Conservation (phyloP, 129 eudicot genomes). For the Lactuca saligna region DNA sequence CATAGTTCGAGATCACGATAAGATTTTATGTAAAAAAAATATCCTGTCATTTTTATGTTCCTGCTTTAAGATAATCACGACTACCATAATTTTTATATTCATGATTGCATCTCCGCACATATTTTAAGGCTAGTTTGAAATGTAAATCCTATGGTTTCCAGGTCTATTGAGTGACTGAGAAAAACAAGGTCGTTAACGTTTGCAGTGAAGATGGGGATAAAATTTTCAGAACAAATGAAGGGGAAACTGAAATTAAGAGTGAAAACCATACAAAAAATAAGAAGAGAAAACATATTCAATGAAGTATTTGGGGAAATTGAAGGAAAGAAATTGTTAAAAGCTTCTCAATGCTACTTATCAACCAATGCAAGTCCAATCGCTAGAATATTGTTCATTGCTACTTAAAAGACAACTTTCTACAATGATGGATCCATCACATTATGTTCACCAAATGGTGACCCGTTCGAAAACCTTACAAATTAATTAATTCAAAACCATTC, state of each 20-base stretch:
- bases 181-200: background rate
- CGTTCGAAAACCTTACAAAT: slow-evolving; percentile 54
- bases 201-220: slow-evolving; percentile 60
- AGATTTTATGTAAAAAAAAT: background rate
- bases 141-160: background rate
- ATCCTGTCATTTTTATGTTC: background rate
- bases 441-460: slow-evolving; percentile 38
- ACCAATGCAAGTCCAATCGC: slow-evolving; percentile 64
- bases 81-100: background rate
- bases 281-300: slow-evolving; percentile 52
- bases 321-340: slow-evolving; percentile 56
- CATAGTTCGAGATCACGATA: slow-evolving; percentile 52
- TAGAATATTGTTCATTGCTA: slow-evolving; percentile 56
- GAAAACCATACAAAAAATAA: slow-evolving; percentile 43
- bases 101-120: background rate
- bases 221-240: slow-evolving; percentile 44
- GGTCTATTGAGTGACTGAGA: background rate
- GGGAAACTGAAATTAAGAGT: slow-evolving; percentile 63
- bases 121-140: background rate
- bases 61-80: background rate
- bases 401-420: slow-evolving; percentile 54
- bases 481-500: slow-evolving; percentile 13
- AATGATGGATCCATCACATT: slow-evolving; percentile 50
- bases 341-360: slow-evolving; percentile 62
- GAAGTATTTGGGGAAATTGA: slow-evolving; percentile 47